These are phyloP conservation scores for Paxillus ammoniavirescens DNA, from an alignment of 768 basidiomycete species.

Conservation along the genomic window DNA sequence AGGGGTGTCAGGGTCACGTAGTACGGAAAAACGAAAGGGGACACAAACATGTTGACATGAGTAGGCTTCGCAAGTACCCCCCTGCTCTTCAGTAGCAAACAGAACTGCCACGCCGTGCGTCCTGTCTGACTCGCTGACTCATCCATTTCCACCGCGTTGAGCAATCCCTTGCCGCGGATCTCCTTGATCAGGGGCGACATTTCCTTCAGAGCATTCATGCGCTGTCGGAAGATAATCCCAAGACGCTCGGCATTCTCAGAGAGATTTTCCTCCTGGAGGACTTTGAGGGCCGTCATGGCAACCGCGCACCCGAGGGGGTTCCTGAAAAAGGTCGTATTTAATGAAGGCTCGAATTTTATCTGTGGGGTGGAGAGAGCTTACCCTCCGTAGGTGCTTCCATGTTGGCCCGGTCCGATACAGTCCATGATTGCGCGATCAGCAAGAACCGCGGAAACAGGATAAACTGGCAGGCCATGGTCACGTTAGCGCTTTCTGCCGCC, in stretches of 20 bases:
- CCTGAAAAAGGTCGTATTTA: conserved; percentile 34
- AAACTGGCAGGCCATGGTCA: conserved; percentile 50
- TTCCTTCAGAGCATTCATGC: conserved; percentile 47
- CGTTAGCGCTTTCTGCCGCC: conserved; percentile 5
- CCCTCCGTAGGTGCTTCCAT: conserved; percentile 96
- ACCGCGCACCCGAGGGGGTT: conserved; percentile 98
- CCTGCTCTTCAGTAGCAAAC: conserved; percentile 85
- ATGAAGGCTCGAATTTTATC: not conserved
- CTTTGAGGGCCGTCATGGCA: conserved; percentile 86
- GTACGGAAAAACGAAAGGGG: not conserved
- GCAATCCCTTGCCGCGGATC: conserved; percentile 83
- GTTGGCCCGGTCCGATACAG: conserved; percentile 92
- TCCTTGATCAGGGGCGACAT: conserved; percentile 69
- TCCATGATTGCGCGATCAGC: conserved; percentile 92
- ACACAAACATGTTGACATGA: conserved; percentile 84
- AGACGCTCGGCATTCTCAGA: conserved; percentile 75
- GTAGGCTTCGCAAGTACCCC: conserved; percentile 96
- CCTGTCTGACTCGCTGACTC: conserved; percentile 75
- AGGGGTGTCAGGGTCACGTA: conserved; percentile 3
- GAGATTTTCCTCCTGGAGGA: conserved; percentile 87
- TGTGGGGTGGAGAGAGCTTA: conserved; percentile 27
- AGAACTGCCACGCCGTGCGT: conserved; percentile 93
- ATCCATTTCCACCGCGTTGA: conserved; percentile 94
- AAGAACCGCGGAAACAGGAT: conserved; percentile 94
- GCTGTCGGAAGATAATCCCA: conserved; percentile 77